Evolutionary conservation across 2,329 filamentous ascomycete species (phyloP), one percentile per base, ranked within the genome.

Genomic region (Ambrosiella cleistominuta): DNA sequence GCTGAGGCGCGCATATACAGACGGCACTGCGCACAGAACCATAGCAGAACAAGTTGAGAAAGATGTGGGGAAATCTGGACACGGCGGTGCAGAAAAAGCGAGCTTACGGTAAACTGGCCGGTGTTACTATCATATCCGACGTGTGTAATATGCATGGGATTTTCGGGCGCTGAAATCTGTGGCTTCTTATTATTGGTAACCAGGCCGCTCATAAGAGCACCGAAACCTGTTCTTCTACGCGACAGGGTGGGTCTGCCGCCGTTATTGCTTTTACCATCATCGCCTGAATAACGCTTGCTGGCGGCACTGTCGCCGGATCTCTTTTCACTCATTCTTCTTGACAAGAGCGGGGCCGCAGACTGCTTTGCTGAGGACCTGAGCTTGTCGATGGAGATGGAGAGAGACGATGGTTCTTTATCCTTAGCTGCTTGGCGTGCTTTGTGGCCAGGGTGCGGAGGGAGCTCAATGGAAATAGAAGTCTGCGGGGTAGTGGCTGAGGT

Each of bases 61-160:
- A 27, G 27, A 27, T 27, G 27, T 5, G 40, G 40, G n/a, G n/a
- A 5, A 42, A 42, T 1, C 40, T 8, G 40, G n/a, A 42, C 3
- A 42, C n/a, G 40, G 40, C 5, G 40, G n/a, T 42, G n/a, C 11
- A 42, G 15, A 59, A 49, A 57, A 60, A 42, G 49, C 37, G 53
- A 45, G 79, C 83, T 67, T 76, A 95, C 89, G 60, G 91, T 97
- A 70, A 95, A 98, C 72, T 95, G 88, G 64, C 93, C 93, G 2
- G 93, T 97, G 66, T 87, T 80, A 72, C 93, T 95, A 71, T 98
- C 91, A 69, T 95, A 96, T 65, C 91, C 91, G 63, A 98, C 93
- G 70, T 98, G 93, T 59, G 91, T 97, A 65, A 98, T 88, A 71
- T 97, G 93, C 61, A 97, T 89, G 54, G 93, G 93, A 66, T 98